Percentiles rank a stretch among this genome's conserved stretches.
These are phyloP conservation scores for Wickerhamiella brachini DNA, from an alignment of 805 yeast genomes.

Conservation along the genomic window DNA sequence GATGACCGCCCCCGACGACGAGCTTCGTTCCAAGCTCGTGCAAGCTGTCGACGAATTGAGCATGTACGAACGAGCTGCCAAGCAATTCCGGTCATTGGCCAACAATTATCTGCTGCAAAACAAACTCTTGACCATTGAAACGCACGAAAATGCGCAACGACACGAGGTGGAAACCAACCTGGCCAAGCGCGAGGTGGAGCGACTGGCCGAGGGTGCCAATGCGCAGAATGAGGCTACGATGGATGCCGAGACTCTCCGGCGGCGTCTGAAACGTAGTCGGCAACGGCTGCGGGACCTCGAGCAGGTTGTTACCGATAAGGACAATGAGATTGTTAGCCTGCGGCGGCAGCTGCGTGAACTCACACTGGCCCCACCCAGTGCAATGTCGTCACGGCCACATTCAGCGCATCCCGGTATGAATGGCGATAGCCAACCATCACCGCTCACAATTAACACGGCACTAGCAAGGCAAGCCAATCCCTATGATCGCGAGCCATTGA, in stretches of 20 bases:
- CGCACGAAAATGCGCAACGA: slow-evolving; percentile 32
- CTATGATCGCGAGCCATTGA: slow-evolving; percentile 17
- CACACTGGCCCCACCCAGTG: slow-evolving; percentile 2
- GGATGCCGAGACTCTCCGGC: slow-evolving; percentile 26
- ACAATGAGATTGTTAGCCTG: slow-evolving; percentile 32
- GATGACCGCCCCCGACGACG: slow-evolving; percentile 7
- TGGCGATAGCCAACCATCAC: slow-evolving; percentile 6
- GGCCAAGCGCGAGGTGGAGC: slow-evolving; percentile 35
- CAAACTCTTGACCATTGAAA: slow-evolving; percentile 30
- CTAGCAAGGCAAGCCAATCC: slow-evolving; percentile 2
- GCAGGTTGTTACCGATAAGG: slow-evolving; percentile 30
- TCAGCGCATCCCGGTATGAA: slow-evolving; percentile 3
- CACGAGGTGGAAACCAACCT: slow-evolving; percentile 35
- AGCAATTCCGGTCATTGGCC: slow-evolving; percentile 17
- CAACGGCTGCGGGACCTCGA: slow-evolving; percentile 33
- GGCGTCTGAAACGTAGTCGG: slow-evolving; percentile 29
- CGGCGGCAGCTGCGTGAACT: slow-evolving; percentile 23
- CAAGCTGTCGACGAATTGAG: slow-evolving; percentile 16
- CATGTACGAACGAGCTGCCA: slow-evolving; percentile 14
- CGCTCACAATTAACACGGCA: slow-evolving; percentile 14
- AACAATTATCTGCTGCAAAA: slow-evolving; percentile 22
- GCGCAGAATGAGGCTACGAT: slow-evolving; percentile 24
- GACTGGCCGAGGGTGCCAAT: slow-evolving; percentile 27
- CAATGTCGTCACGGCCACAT: background rate
- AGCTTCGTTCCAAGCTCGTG: slow-evolving; percentile 8